Conservation (phyloP, 257 asterid species). For the Rauvolfia tetraphylla region DNA sequence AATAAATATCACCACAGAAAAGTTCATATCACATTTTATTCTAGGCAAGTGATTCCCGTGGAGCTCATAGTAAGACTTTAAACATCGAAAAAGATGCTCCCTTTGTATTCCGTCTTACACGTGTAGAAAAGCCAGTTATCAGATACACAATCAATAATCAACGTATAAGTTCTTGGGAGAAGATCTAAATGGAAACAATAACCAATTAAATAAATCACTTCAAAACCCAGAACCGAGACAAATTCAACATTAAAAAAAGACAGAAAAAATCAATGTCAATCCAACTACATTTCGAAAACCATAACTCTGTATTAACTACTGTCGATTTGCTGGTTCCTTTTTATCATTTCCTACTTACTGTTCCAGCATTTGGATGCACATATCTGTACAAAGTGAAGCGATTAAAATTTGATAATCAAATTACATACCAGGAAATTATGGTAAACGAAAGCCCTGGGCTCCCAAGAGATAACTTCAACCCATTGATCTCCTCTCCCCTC, state of each 20-base stretch:
- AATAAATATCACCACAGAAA: not conserved
- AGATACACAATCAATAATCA: not conserved
- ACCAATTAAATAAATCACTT: not conserved
- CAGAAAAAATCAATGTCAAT: too few relatives aligned
- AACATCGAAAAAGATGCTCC: not conserved
- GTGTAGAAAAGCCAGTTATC: not conserved
- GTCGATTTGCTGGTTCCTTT: not conserved
- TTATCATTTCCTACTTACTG: not conserved
- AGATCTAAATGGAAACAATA: not conserved
- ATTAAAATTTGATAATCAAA: not conserved
- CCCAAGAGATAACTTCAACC: conserved; percentile 94
- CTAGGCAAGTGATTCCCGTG: not conserved
- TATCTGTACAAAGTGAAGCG: not conserved
- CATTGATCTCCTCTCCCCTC: conserved; percentile 69
- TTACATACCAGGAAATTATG: conserved; percentile 76
- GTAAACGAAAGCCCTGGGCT: conserved; percentile 83
- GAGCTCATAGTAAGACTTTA: not conserved
- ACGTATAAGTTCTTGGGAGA: not conserved
- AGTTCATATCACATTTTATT: not conserved
- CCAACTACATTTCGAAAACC: not conserved
- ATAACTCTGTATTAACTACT: not conserved
- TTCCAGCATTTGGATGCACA: not conserved
- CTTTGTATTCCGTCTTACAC: not conserved
- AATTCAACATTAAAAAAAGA: too few relatives aligned
- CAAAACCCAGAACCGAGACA: not conserved